Conservation (phyloP, 768 basidiomycete species). For the Boletellus ananas region DNA sequence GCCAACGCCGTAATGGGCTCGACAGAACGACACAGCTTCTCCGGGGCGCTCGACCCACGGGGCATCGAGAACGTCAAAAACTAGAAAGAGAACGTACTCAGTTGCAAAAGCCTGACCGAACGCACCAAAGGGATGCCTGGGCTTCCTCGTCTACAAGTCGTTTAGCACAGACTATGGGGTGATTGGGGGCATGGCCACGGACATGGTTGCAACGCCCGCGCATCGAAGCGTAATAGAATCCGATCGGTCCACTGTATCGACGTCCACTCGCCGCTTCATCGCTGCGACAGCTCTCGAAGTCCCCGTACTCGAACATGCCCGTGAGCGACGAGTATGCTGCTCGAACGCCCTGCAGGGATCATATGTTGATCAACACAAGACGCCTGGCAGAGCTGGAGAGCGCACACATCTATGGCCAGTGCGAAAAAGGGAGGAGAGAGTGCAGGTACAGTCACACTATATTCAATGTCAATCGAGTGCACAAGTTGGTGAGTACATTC, state of each 20-base stretch:
- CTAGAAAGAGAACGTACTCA: slow-evolving; percentile 95
- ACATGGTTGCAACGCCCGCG: too few relatives aligned
- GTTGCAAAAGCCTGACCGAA: slow-evolving; percentile 91
- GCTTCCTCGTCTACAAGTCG: too few relatives aligned
- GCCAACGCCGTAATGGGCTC: slow-evolving; percentile 16
- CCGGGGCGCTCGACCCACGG: slow-evolving; percentile 88
- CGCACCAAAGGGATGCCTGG: slow-evolving; percentile 76
- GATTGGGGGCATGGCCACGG: too few relatives aligned
- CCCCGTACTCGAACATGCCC: slow-evolving; percentile 6
- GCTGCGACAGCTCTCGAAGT: not conserved
- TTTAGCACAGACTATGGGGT: too few relatives aligned
- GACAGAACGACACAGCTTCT: slow-evolving; percentile 74
- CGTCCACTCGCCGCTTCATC: too few relatives aligned
- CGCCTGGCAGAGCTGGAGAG: slow-evolving; percentile 7
- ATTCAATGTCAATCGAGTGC: slow-evolving; percentile 16
- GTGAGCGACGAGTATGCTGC: slow-evolving; percentile 18
- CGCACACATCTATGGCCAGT: not conserved
- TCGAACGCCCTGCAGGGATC: slow-evolving; percentile 14
- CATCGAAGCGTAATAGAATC: too few relatives aligned
- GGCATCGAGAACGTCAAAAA: slow-evolving; percentile 96
- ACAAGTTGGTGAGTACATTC: slow-evolving; percentile 5
- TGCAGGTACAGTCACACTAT: slow-evolving; percentile 21
- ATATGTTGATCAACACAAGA: not conserved
- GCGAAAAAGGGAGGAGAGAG: not conserved
- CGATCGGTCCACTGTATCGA: too few relatives aligned